phyloP scores from a whole-genome alignment of 1,284 basidiomycete genomes.

The Amylostereum chailletii region DNA sequence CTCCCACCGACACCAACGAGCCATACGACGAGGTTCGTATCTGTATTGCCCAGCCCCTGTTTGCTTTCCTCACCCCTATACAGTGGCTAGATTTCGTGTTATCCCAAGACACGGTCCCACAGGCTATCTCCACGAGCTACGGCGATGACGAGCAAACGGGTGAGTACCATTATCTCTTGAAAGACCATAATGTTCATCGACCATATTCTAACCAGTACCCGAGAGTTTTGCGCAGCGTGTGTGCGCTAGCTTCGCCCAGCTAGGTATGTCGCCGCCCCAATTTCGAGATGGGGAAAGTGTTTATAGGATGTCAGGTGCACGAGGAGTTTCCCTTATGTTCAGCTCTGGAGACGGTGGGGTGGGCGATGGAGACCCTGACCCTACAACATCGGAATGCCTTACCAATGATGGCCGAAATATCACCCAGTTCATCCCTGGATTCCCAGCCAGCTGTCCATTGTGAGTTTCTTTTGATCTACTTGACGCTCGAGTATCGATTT shows the following conservation, averaged over 20 bases:
- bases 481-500: not conserved
- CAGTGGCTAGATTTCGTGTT: slow-evolving; percentile 52
- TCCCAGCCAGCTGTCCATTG: slow-evolving; percentile 49
- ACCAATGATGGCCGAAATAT: slow-evolving; percentile 50
- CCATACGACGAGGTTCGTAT: slow-evolving; percentile 44
- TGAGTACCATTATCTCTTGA: slow-evolving; percentile 13
- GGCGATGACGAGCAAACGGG: slow-evolving; percentile 65
- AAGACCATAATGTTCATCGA: too few relatives aligned
- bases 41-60: not conserved
- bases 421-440: slow-evolving; percentile 49
- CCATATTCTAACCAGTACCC: slow-evolving; percentile 37
- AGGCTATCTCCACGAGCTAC: slow-evolving; percentile 55
- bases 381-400: slow-evolving; percentile 42
- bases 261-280: slow-evolving; percentile 31
- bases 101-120: slow-evolving; percentile 31
- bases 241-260: slow-evolving; percentile 55
- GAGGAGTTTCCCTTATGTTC: slow-evolving; percentile 56
- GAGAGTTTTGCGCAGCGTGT: slow-evolving; percentile 49
- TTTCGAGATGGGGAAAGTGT: not conserved
- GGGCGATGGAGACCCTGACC: slow-evolving; percentile 45
- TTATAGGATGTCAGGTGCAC: slow-evolving; percentile 32
- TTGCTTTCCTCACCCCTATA: not conserved
- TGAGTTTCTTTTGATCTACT: slow-evolving; percentile 18
- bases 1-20: slow-evolving; percentile 47
- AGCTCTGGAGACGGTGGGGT: slow-evolving; percentile 66